These are phyloP conservation scores for Monilinia fructigena DNA, from an alignment of 2,329 filamentous ascomycete genomes.

Conservation along the genomic window DNA sequence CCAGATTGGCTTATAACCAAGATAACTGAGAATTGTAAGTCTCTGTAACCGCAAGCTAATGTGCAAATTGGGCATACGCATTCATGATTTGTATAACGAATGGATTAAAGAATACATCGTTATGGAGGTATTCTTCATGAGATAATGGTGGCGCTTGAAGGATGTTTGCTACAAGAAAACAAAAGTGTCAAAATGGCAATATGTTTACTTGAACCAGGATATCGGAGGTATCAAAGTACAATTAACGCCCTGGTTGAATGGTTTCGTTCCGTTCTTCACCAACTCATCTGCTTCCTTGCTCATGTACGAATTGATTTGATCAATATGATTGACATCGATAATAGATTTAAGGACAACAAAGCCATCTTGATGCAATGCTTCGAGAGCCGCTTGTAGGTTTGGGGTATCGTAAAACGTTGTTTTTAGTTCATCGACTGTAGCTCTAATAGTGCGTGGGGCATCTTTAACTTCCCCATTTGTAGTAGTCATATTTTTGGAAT, in stretches of 20 bases:
- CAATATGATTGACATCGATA: conserved; percentile 41
- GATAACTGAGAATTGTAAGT: conserved; percentile 40
- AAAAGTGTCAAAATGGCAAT: neutral
- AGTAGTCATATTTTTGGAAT: neutral
- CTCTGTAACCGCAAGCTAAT: conserved; percentile 7
- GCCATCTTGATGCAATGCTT: conserved; percentile 39
- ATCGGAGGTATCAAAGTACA: conserved; percentile 30
- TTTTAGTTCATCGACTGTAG: neutral
- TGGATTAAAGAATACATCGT: conserved; percentile 46
- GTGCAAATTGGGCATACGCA: conserved; percentile 35
- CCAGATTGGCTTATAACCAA: conserved; percentile 44
- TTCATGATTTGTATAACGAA: conserved; percentile 45
- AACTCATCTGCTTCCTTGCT: conserved; percentile 41
- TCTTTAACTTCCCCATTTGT: neutral
- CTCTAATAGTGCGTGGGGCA: neutral
- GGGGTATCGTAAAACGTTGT: neutral
- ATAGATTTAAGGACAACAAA: conserved; percentile 43
- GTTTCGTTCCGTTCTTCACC: conserved; percentile 34
- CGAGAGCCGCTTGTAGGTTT: neutral
- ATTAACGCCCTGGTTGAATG: conserved; percentile 43
- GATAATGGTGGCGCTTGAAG: conserved; percentile 43
- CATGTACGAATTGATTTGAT: conserved; percentile 42
- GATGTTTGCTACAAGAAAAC: conserved; percentile 41
- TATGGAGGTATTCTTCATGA: conserved; percentile 39
- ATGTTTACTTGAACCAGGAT: neutral